phyloP scores from a whole-genome alignment of 1,284 basidiomycete species.

The Macrocybe sp. region DNA sequence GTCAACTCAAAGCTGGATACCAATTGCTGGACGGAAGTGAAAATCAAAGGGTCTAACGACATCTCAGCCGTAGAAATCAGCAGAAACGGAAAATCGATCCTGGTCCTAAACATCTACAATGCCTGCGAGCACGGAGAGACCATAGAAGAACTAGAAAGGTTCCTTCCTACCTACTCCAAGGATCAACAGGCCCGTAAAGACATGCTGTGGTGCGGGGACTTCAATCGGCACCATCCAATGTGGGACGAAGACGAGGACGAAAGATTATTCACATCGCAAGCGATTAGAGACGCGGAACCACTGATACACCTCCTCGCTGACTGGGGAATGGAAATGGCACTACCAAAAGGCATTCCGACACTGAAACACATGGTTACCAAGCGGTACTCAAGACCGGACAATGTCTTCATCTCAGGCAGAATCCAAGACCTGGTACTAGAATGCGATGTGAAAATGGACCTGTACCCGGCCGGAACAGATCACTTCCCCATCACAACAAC shows the following conservation, averaged over 20 bases:
- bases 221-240: conserved; percentile 37
- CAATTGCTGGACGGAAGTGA: too few species aligned
- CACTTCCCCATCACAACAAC: conserved; percentile 21
- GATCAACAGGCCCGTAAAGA: too few species aligned
- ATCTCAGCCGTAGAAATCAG: too few species aligned
- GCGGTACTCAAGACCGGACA: conserved; percentile 24
- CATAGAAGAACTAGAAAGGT: neutral
- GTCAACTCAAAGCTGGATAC: too few species aligned
- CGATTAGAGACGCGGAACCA: conserved; percentile 2
- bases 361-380: conserved; percentile 15
- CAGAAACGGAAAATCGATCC: neutral
- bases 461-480: conserved; percentile 18
- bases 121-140: conserved; percentile 8
- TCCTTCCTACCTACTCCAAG: neutral
- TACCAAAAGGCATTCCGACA: conserved; percentile 21
- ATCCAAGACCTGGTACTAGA: conserved; percentile 7
- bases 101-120: conserved; percentile 19
- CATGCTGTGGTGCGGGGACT: conserved; percentile 30
- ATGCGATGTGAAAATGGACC: conserved; percentile 14
- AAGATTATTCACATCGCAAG: conserved; percentile 27
- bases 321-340: conserved; percentile 16
- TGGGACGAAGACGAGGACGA: conserved; percentile 33
- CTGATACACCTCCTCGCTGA: conserved; percentile 1
- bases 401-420: conserved; percentile 19
- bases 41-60: too few species aligned